These are phyloP conservation scores for Podosphaera fusca DNA, from an alignment of 2,329 filamentous ascomycete species.

Conservation along the genomic window DNA sequence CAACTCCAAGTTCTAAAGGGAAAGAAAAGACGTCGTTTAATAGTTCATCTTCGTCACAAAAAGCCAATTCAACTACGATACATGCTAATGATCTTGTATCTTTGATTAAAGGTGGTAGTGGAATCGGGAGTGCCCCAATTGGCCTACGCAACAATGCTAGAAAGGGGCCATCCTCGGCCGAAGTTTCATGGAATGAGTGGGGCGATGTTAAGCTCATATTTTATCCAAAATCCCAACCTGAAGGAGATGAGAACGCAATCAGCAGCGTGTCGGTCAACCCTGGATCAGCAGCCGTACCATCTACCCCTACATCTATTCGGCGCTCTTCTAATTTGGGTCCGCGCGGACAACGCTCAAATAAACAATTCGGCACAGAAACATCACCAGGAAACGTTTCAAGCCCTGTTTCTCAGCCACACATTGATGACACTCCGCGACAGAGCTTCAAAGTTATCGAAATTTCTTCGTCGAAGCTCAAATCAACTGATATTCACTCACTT, in stretches of 20 bases:
- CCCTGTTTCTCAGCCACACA: slow-evolving; percentile 7
- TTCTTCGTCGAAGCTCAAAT: slow-evolving; percentile 28
- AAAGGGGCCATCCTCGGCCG: slow-evolving; percentile 7
- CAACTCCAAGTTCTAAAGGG: slow-evolving; percentile 37
- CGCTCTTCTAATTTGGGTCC: slow-evolving; percentile 16
- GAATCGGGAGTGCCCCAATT: slow-evolving; percentile 15
- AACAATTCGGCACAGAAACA: slow-evolving; percentile 16
- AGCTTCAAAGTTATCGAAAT: slow-evolving; percentile 20
- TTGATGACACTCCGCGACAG: slow-evolving; percentile 11
- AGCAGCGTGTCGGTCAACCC: slow-evolving; percentile 13
- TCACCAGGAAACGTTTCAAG: slow-evolving; percentile 11
- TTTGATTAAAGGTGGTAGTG: slow-evolving; percentile 36
- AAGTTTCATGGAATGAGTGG: slow-evolving; percentile 49
- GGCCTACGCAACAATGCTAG: slow-evolving; percentile 13
- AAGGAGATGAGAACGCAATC: slow-evolving; percentile 11
- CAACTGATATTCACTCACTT: slow-evolving; percentile 31
- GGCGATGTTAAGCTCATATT: slow-evolving; percentile 61
- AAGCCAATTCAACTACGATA: slow-evolving; percentile 27
- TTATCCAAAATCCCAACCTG: slow-evolving; percentile 26
- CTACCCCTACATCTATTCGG: slow-evolving; percentile 16
- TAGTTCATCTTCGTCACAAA: slow-evolving; percentile 20
- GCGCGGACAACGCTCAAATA: slow-evolving; percentile 12
- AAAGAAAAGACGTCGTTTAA: slow-evolving; percentile 43
- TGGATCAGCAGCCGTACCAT: slow-evolving; percentile 11
- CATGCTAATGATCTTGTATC: slow-evolving; percentile 69